Evolutionary conservation across 805 yeast species (phyloP).

Genomic region (Pichia manshurica): DNA sequence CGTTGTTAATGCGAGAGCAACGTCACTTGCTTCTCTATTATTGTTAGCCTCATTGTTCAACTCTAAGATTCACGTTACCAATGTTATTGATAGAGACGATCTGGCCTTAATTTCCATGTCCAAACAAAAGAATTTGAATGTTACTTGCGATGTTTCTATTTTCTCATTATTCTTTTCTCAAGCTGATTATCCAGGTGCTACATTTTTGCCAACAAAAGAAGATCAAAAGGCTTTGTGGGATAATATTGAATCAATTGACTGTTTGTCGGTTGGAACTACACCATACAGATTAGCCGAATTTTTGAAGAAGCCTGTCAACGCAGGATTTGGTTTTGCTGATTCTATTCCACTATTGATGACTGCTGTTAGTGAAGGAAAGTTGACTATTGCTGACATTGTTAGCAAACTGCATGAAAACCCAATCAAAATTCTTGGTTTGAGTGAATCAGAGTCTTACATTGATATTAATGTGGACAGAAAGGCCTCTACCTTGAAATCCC

Average conservation of each 20-base stretch:
- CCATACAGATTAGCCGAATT: conserved; percentile 70
- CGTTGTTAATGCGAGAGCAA: conserved; percentile 85
- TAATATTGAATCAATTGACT: conserved; percentile 65
- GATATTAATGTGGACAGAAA: conserved; percentile 80
- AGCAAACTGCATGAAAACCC: conserved; percentile 77
- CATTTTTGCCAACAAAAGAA: conserved; percentile 69
- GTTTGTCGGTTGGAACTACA: conserved; percentile 76
- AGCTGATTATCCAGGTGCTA: conserved; percentile 64
- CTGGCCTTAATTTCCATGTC: conserved; percentile 79
- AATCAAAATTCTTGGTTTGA: conserved; percentile 71
- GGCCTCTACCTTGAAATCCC: conserved; percentile 35
- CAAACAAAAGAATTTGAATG: conserved; percentile 71
- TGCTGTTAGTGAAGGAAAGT: conserved; percentile 69
- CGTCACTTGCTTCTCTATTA: conserved; percentile 88
- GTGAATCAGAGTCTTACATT: conserved; percentile 71
- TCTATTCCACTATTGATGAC: conserved; percentile 74
- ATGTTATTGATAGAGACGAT: conserved; percentile 76
- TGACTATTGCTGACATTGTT: conserved; percentile 69
- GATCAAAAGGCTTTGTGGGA: conserved; percentile 84
- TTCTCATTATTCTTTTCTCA: conserved; percentile 71
- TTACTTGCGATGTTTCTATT: conserved; percentile 86
- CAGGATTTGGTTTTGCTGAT: conserved; percentile 77
- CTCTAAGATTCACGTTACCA: conserved; percentile 83
- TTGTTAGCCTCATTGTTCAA: conserved; percentile 82
- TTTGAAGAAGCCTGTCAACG: conserved; percentile 50